A percentile compares a stretch with the other conserved stretches of the same genome.
Evolutionary conservation across 768 basidiomycete species (phyloP).

Genomic region (Lactarius indigo): DNA sequence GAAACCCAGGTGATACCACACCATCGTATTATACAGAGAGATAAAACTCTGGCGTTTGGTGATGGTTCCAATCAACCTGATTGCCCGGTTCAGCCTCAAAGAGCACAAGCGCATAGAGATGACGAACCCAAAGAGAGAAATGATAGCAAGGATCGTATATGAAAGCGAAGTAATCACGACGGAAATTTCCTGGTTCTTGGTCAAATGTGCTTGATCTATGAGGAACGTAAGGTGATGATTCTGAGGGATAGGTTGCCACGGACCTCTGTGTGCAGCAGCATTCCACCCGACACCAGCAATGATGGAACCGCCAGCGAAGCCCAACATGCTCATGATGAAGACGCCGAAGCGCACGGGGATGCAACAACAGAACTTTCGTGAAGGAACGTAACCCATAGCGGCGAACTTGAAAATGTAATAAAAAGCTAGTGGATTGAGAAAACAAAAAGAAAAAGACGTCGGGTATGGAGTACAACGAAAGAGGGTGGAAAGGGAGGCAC

Average conservation of each 20-base stretch:
- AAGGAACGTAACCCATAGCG: constrained; percentile 48
- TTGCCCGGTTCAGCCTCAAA: not conserved
- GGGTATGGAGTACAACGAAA: not conserved
- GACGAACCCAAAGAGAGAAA: constrained; percentile 24
- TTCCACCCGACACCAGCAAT: constrained; percentile 47
- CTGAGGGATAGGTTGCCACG: constrained; percentile 27
- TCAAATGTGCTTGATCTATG: constrained; percentile 15
- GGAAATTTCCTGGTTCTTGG: constrained; percentile 18
- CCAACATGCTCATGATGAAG: constrained; percentile 50
- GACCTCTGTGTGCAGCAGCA: constrained; percentile 42
- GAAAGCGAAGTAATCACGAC: constrained; percentile 11
- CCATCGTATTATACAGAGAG: constrained; percentile 40
- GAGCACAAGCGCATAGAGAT: not conserved
- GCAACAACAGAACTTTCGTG: constrained; percentile 61
- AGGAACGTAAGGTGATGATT: not conserved
- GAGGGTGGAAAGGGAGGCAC: constrained; percentile 18
- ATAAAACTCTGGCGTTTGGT: constrained; percentile 42
- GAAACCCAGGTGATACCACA: constrained; percentile 45
- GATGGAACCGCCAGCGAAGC: constrained; percentile 41
- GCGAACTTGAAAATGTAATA: not conserved
- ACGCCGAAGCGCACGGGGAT: constrained; percentile 63
- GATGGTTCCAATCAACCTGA: constrained; percentile 44
- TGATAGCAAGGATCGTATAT: constrained; percentile 10
- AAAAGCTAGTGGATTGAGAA: not conserved
- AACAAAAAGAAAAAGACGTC: not conserved